Conservation (phyloP, 73 alveolate species). For the Uronychia binucleata region DNA sequence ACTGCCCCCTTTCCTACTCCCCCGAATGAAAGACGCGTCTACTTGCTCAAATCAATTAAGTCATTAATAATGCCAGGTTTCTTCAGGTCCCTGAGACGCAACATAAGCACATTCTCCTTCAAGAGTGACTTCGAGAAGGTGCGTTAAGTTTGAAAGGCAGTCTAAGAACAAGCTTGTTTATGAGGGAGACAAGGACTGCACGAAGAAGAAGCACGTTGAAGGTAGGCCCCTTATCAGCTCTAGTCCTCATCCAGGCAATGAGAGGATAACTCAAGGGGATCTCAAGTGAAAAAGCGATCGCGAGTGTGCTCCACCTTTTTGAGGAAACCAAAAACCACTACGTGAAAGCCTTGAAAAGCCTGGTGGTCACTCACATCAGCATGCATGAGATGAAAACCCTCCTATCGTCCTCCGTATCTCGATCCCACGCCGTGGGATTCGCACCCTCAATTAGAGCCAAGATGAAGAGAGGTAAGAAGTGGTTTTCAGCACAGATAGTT, state of each 20-base stretch:
- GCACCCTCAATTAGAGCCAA: background rate
- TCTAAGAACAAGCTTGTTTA: background rate
- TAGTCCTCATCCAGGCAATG: background rate
- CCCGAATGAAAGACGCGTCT: too few relatives aligned
- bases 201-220: background rate
- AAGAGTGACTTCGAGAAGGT: background rate
- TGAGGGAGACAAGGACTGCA: background rate
- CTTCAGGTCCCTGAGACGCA: background rate
- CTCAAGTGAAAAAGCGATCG: background rate
- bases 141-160: background rate
- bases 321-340: background rate
- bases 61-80: background rate
- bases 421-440: background rate
- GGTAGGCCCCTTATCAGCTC: background rate
- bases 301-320: background rate
- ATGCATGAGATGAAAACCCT: background rate
- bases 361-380: background rate
- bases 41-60: too few relatives aligned
- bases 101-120: background rate
- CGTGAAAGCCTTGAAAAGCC: background rate
- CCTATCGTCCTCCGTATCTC: background rate
- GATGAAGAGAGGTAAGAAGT: background rate
- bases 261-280: background rate
- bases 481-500: background rate
- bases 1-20: too few relatives aligned